Conservation (phyloP, 768 basidiomycete genomes). For the Kwoniella europaea region DNA sequence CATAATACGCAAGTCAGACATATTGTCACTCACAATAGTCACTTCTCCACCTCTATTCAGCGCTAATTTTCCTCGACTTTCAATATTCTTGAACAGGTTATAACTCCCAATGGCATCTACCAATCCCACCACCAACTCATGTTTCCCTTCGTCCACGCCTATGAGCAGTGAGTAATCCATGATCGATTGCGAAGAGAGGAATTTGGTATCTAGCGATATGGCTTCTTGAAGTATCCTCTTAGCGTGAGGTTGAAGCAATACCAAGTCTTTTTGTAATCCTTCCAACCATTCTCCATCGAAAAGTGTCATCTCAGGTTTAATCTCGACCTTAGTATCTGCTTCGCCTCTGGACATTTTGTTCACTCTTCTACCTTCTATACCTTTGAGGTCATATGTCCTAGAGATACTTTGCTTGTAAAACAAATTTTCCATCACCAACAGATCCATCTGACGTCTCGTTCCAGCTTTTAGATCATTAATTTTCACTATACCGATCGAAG, state of each 20-base stretch:
- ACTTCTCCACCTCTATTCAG: constrained; percentile 70
- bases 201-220: constrained; percentile 72
- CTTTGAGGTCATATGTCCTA: constrained; percentile 81
- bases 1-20: not conserved
- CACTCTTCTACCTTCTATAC: constrained; percentile 75
- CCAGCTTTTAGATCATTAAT: constrained; percentile 75
- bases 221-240: constrained; percentile 74
- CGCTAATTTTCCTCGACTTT: constrained; percentile 82
- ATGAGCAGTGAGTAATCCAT: constrained; percentile 86
- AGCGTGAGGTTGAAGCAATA: constrained; percentile 73
- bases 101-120: constrained; percentile 88
- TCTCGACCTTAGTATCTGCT: constrained; percentile 12
- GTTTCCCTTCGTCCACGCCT: constrained; percentile 70
- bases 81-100: constrained; percentile 82
- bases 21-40: constrained; percentile 63
- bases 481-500: constrained; percentile 60
- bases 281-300: constrained; percentile 88
- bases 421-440: constrained; percentile 84
- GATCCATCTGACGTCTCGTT: constrained; percentile 71
- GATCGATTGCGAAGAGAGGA: constrained; percentile 74
- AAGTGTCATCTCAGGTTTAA: constrained; percentile 62
- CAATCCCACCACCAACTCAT: constrained; percentile 75
- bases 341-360: constrained; percentile 60
- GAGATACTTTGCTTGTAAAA: constrained; percentile 72
- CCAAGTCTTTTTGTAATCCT: constrained; percentile 70